A percentile compares a stretch with the other conserved stretches of the same genome.
Conservation (phyloP, 2,329 filamentous ascomycete species). For the Podosphaera fusca region DNA sequence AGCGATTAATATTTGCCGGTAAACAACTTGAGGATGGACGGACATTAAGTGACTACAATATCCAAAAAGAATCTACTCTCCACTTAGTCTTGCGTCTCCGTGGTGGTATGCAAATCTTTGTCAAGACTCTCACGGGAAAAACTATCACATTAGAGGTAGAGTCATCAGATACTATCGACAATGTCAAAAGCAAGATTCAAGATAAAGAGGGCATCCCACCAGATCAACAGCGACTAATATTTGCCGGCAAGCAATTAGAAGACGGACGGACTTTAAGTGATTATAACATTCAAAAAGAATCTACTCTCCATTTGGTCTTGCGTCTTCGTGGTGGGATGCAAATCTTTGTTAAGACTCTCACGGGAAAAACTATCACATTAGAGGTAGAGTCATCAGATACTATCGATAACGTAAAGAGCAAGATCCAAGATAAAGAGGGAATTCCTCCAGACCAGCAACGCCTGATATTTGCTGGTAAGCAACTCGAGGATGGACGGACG, state of each 20-base stretch:
- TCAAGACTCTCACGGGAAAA: slow-evolving; percentile 76
- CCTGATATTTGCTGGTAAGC: slow-evolving; percentile 48
- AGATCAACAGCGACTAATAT: slow-evolving; percentile 84
- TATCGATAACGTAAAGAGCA: slow-evolving; percentile 47
- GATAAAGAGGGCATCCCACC: slow-evolving; percentile 87
- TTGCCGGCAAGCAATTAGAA: slow-evolving; percentile 81
- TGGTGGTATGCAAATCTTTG: slow-evolving; percentile 77
- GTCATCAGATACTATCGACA: slow-evolving; percentile 33
- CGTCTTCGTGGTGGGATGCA: slow-evolving; percentile 65
- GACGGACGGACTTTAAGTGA: slow-evolving; percentile 78
- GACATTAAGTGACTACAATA: slow-evolving; percentile 95
- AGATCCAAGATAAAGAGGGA: slow-evolving; percentile 52
- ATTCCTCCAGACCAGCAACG: slow-evolving; percentile 49
- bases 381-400: slow-evolving; percentile 46
- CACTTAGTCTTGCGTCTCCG: slow-evolving; percentile 71
- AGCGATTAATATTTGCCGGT: slow-evolving; percentile 95
- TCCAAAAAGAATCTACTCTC: slow-evolving; percentile 86
- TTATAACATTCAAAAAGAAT: slow-evolving; percentile 94
- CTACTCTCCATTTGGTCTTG: slow-evolving; percentile 58
- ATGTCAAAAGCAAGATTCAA: slow-evolving; percentile 69
- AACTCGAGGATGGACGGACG: slow-evolving; percentile 53
- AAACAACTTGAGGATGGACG: slow-evolving; percentile 98
- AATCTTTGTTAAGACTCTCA: slow-evolving; percentile 29
- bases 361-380: slow-evolving; percentile 29
- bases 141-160: slow-evolving; percentile 99